These are phyloP conservation scores for Triticum dicoccoides DNA, from an alignment of 176 grass and related monocot genomes.

Conservation along the genomic window DNA sequence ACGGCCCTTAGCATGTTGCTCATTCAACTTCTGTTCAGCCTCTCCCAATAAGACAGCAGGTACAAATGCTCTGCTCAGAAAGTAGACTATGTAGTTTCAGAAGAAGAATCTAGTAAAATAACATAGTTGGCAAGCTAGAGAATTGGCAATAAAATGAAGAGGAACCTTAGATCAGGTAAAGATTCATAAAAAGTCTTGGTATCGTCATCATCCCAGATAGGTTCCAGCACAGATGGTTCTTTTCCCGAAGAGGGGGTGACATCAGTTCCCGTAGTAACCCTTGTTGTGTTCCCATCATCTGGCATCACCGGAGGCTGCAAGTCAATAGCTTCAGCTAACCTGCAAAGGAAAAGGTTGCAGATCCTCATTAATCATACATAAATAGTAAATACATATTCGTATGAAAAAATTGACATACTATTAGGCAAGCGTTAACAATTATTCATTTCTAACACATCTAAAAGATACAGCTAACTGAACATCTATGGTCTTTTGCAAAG, in stretches of 20 bases:
- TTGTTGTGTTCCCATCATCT: constrained; percentile 90
- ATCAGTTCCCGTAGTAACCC: constrained; percentile 81
- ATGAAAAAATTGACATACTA: not conserved
- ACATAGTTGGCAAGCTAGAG: constrained; percentile 16
- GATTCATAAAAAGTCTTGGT: constrained; percentile 98
- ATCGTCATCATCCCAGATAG: constrained; percentile 99
- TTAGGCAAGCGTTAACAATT: not conserved
- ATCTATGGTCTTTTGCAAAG: not conserved
- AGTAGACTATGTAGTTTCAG: constrained; percentile 13
- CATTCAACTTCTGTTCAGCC: constrained; percentile 72
- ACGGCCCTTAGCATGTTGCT: constrained; percentile 66
- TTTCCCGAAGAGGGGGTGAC: constrained; percentile 56
- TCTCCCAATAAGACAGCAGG: constrained; percentile 96
- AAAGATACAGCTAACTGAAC: not conserved
- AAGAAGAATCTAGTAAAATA: constrained; percentile 24
- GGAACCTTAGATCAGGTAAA: constrained; percentile 94
- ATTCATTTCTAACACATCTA: not conserved
- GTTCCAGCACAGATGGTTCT: constrained; percentile 74
- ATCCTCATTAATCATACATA: constrained; percentile 17
- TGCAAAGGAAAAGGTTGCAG: constrained; percentile 32
- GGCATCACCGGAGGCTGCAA: constrained; percentile 96
- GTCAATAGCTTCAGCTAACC: constrained; percentile 95
- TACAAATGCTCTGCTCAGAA: constrained; percentile 88
- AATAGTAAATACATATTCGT: not conserved
- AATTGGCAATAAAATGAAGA: constrained; percentile 16